Percentiles rank a stretch among this genome's conserved stretches.
phyloP scores from a whole-genome alignment of 768 basidiomycete species.

The Hygrophoropsis aurantiaca region DNA sequence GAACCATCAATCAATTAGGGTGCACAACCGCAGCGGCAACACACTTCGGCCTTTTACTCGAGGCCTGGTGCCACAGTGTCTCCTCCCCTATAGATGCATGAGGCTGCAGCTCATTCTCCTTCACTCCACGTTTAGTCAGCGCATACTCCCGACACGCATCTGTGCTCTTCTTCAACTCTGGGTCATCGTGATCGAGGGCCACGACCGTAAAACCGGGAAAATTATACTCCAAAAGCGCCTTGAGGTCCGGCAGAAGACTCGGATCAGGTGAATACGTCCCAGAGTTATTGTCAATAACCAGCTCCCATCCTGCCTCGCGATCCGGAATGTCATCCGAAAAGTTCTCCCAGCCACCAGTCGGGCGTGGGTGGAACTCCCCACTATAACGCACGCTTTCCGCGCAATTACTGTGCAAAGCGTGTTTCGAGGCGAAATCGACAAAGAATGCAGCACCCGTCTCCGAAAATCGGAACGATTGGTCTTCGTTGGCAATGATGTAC shows the following conservation, averaged over 20 bases:
- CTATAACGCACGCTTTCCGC: constrained; percentile 64
- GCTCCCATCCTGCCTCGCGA: constrained; percentile 67
- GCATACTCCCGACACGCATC: constrained; percentile 72
- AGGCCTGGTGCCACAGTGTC: constrained; percentile 41
- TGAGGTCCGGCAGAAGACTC: constrained; percentile 56
- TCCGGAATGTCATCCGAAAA: constrained; percentile 59
- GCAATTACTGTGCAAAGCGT: constrained; percentile 81
- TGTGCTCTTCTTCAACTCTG: constrained; percentile 53
- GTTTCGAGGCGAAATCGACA: constrained; percentile 84
- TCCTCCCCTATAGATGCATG: constrained; percentile 54
- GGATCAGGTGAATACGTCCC: constrained; percentile 83
- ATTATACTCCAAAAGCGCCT: constrained; percentile 67
- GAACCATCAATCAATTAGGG: too few relatives aligned
- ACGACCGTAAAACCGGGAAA: constrained; percentile 63
- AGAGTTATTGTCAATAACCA: constrained; percentile 84
- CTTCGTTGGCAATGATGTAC: constrained; percentile 75
- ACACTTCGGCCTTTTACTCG: constrained; percentile 3
- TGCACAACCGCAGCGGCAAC: neutral
- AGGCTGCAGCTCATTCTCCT: constrained; percentile 62
- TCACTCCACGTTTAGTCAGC: constrained; percentile 55
- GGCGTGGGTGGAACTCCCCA: constrained; percentile 80
- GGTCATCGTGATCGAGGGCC: constrained; percentile 56
- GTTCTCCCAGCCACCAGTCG: constrained; percentile 62
- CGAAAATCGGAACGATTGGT: constrained; percentile 78
- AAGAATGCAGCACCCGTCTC: constrained; percentile 88